Evolutionary conservation across 1,139 yeast genomes (phyloP).

Genomic region (Hemisphaericaspora lyxosophila): DNA sequence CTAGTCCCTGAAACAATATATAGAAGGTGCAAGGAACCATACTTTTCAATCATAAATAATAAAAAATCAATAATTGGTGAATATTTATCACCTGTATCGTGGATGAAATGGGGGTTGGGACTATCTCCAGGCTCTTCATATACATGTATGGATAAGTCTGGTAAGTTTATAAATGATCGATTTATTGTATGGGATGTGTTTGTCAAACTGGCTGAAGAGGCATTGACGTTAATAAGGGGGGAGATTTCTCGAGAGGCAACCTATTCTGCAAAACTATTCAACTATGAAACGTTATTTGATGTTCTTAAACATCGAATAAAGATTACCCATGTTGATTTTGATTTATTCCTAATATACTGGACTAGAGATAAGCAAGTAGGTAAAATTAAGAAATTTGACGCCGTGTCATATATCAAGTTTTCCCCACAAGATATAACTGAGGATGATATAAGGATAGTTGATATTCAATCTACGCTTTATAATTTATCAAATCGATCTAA

Average conservation of each 20-base stretch:
- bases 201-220: constrained; percentile 16
- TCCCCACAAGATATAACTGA: constrained; percentile 18
- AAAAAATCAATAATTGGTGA: constrained; percentile 8
- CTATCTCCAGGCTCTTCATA: constrained; percentile 8
- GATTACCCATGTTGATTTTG: constrained; percentile 23
- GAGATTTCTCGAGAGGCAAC: constrained; percentile 16
- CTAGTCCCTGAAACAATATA: constrained; percentile 27
- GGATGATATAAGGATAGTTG: constrained; percentile 32
- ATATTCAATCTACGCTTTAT: constrained; percentile 22
- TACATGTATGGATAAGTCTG: constrained; percentile 9
- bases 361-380: constrained; percentile 23
- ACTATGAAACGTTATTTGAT: constrained; percentile 16
- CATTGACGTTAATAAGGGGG: constrained; percentile 11
- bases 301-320: constrained; percentile 14
- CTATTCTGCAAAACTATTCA: constrained; percentile 23
- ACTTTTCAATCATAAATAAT: constrained; percentile 3
- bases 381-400: constrained; percentile 13
- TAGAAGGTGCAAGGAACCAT: constrained; percentile 11
- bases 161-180: constrained; percentile 21
- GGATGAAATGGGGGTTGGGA: constrained; percentile 22
- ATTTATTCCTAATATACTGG: constrained; percentile 26
- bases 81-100: constrained; percentile 21
- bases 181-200: constrained; percentile 29
- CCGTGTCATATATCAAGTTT: constrained; percentile 25
- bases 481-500: constrained; percentile 21